A percentile compares a stretch with the other conserved stretches of the same genome.
Conservation (phyloP, 495 filamentous ascomycete species). For the Daldinia concentrica region DNA sequence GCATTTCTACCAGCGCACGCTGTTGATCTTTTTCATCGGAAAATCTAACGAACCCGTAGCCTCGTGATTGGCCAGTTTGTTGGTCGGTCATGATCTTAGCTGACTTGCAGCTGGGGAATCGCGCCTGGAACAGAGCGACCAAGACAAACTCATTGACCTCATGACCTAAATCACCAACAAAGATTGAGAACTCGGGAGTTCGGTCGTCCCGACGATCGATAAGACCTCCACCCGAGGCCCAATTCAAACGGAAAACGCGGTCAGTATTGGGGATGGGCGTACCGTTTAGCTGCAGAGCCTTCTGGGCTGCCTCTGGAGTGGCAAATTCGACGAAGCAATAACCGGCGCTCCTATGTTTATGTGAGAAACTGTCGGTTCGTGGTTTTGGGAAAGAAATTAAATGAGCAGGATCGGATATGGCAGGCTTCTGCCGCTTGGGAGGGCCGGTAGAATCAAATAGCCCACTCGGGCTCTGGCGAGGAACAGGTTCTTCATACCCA, state of each 20-base stretch:
- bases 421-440: background rate
- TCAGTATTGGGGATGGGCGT: slow-evolving; percentile 91
- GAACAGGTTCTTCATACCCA: slow-evolving; percentile 71
- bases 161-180: slow-evolving; percentile 96
- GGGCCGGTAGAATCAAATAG: background rate
- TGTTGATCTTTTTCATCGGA: slow-evolving; percentile 94
- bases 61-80: slow-evolving; percentile 95
- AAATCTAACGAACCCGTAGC: slow-evolving; percentile 98
- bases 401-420: background rate
- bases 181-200: slow-evolving; percentile 95
- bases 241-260: slow-evolving; percentile 98
- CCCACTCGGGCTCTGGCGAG: background rate
- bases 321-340: slow-evolving; percentile 99
- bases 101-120: slow-evolving; percentile 97
- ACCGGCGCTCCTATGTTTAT: slow-evolving; percentile 83
- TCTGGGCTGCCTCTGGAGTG: slow-evolving; percentile 83
- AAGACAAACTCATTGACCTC: slow-evolving; percentile 99
- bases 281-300: slow-evolving; percentile 89
- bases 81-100: slow-evolving; percentile 99
- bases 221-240: slow-evolving; percentile 95
- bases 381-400: background rate
- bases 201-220: slow-evolving; percentile 96
- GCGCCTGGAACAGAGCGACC: slow-evolving; percentile 93
- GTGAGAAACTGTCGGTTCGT: slow-evolving; percentile 16
- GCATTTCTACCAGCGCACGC: slow-evolving; percentile 95